Evolutionary conservation across 306 rosid genomes (phyloP).

Genomic region (Trifolium dubium): DNA sequence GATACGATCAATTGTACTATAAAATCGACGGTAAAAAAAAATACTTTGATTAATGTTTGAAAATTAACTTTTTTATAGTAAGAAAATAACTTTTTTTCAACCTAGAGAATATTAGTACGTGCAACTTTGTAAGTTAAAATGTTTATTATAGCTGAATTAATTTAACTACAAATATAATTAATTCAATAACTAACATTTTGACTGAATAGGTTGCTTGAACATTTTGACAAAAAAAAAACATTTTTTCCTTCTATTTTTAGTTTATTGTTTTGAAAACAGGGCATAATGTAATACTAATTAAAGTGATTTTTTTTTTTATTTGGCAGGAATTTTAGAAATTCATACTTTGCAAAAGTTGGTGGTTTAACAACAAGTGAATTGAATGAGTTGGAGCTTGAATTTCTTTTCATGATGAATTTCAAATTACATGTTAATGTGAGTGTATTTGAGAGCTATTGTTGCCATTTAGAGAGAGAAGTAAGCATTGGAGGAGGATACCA

Average conservation of each 20-base stretch:
- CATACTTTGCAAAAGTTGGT: conserved; percentile 92
- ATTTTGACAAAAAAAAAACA: not conserved
- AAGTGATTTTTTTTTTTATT: conserved; percentile 2
- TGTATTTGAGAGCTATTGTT: conserved; percentile 95
- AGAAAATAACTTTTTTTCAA: not conserved
- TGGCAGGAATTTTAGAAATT: conserved; percentile 84
- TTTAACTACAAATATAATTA: not conserved
- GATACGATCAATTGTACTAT: not conserved
- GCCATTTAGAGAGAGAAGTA: conserved; percentile 93
- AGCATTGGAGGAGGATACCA: conserved; percentile 96
- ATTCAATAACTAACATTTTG: not conserved
- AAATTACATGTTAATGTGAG: conserved; percentile 94
- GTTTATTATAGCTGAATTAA: not conserved
- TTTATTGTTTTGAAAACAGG: conserved; percentile 27
- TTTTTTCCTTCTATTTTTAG: not conserved
- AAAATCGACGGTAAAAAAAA: not conserved
- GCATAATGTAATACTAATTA: conserved; percentile 27
- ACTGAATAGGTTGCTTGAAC: not conserved
- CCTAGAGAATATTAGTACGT: not conserved
- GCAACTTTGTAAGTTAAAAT: not conserved
- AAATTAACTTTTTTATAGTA: too few species aligned
- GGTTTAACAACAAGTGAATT: conserved; percentile 75
- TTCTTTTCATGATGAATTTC: conserved; percentile 89
- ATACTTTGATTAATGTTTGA: not conserved
- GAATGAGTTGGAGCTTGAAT: conserved; percentile 81